Percentiles rank a stretch among this genome's conserved stretches.
Evolutionary conservation across 2,329 filamentous ascomycete genomes (phyloP).

Genomic region (Lasiodiplodia gonubiensis): DNA sequence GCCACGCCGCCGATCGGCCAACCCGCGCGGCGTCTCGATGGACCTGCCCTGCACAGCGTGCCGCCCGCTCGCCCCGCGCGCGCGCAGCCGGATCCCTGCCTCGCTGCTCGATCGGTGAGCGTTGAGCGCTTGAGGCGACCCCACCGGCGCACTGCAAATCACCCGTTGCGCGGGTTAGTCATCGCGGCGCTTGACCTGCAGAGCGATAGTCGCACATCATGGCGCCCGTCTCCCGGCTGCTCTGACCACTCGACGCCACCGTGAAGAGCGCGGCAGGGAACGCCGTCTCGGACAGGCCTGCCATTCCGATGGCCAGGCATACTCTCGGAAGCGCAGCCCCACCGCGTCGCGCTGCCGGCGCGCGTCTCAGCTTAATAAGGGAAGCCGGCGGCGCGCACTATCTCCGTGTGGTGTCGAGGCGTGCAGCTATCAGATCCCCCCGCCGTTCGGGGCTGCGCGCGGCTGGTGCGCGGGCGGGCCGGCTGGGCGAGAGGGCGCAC

Average conservation of each 20-base stretch:
- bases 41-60: slow-evolving; percentile 25
- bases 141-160: slow-evolving; percentile 28
- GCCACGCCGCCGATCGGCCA: slow-evolving; percentile 25
- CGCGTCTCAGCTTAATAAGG: slow-evolving; percentile 26
- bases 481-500: slow-evolving; percentile 19
- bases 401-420: slow-evolving; percentile 22
- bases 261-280: slow-evolving; percentile 25
- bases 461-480: slow-evolving; percentile 23
- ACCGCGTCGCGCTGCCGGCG: slow-evolving; percentile 23
- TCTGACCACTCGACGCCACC: slow-evolving; percentile 26
- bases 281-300: slow-evolving; percentile 24
- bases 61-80: slow-evolving; percentile 24
- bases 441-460: slow-evolving; percentile 21
- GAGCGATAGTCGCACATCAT: slow-evolving; percentile 27
- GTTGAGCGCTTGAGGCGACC: slow-evolving; percentile 23
- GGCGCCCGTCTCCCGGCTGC: slow-evolving; percentile 28
- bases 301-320: slow-evolving; percentile 26
- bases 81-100: slow-evolving; percentile 23
- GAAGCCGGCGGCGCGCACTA: slow-evolving; percentile 23
- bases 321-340: slow-evolving; percentile 26
- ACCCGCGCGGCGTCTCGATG: slow-evolving; percentile 19
- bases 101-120: slow-evolving; percentile 25
- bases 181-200: slow-evolving; percentile 26
- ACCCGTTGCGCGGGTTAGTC: slow-evolving; percentile 29
- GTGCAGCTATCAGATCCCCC: slow-evolving; percentile 22